Evolutionary conservation across 2,329 filamentous ascomycete species (phyloP).

Genomic region (Phyllachora maydis): DNA sequence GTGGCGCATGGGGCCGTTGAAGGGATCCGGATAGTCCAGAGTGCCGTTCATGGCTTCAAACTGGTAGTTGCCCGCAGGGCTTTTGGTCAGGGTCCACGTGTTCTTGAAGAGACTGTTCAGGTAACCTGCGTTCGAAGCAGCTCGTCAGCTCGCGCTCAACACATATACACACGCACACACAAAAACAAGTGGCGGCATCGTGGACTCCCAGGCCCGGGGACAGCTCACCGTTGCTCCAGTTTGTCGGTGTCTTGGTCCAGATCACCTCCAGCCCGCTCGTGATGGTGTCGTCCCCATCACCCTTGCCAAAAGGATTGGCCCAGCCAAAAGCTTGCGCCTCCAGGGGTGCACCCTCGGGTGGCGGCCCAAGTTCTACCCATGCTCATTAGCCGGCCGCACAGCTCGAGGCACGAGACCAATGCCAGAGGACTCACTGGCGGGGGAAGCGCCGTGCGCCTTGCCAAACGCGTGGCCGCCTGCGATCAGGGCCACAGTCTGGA

Average conservation of each 20-base stretch:
- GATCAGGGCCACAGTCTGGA: slow-evolving; percentile 54
- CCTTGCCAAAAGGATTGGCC: slow-evolving; percentile 37
- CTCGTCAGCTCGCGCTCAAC: not conserved
- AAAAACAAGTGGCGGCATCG: too few relatives aligned
- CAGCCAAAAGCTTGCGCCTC: slow-evolving; percentile 50
- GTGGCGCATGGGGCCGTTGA: slow-evolving; percentile 41
- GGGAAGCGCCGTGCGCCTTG: slow-evolving; percentile 53
- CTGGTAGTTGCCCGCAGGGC: slow-evolving; percentile 51
- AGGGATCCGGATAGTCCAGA: slow-evolving; percentile 45
- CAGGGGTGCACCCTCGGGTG: slow-evolving; percentile 39
- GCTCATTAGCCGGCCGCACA: not conserved
- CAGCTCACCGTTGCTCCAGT: slow-evolving; percentile 39
- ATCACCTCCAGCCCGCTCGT: slow-evolving; percentile 55
- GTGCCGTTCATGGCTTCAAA: slow-evolving; percentile 49
- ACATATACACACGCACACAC: too few relatives aligned
- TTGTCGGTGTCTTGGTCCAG: slow-evolving; percentile 53
- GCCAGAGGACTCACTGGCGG: slow-evolving; percentile 16
- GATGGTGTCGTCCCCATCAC: slow-evolving; percentile 46
- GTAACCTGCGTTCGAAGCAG: slow-evolving; percentile 17
- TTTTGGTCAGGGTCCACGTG: slow-evolving; percentile 52
- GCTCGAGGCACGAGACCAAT: too few relatives aligned
- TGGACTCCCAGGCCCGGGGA: too few relatives aligned
- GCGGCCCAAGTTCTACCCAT: slow-evolving; percentile 30
- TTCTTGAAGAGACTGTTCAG: slow-evolving; percentile 54
- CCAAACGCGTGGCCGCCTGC: slow-evolving; percentile 55